Percentiles rank a stretch among this genome's conserved stretches.
These are phyloP conservation scores for Setaria italica DNA, from an alignment of 202 grass and related monocot genomes.

Conservation along the genomic window DNA sequence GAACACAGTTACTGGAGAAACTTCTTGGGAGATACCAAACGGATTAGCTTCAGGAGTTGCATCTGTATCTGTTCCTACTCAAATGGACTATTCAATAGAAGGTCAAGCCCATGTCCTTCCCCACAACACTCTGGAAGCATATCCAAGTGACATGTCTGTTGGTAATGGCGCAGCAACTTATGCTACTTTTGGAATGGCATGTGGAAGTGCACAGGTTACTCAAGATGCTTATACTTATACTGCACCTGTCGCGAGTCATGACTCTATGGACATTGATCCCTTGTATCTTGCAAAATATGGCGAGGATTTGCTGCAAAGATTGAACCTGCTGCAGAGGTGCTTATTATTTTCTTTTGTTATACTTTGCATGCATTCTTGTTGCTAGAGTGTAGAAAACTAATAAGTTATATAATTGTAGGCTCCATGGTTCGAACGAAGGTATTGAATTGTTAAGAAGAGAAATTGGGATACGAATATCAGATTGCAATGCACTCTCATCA, in stretches of 20 bases:
- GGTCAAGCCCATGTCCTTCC: slow-evolving; percentile 50
- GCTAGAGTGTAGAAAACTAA: slow-evolving; percentile 26
- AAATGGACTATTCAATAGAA: slow-evolving; percentile 56
- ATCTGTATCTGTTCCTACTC: slow-evolving; percentile 44
- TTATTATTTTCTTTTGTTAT: slow-evolving; percentile 27
- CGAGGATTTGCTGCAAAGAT: slow-evolving; percentile 76
- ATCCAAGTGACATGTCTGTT: slow-evolving; percentile 49
- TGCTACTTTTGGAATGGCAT: slow-evolving; percentile 55
- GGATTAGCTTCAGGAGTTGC: slow-evolving; percentile 45
- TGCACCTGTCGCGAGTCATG: slow-evolving; percentile 39
- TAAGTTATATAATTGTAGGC: slow-evolving; percentile 40
- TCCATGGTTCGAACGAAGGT: slow-evolving; percentile 46
- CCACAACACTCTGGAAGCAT: slow-evolving; percentile 47
- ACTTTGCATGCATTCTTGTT: slow-evolving; percentile 35
- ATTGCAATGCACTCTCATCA: slow-evolving; percentile 76
- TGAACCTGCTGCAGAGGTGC: slow-evolving; percentile 72
- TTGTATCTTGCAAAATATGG: slow-evolving; percentile 85
- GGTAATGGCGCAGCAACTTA: slow-evolving; percentile 49
- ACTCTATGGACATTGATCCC: slow-evolving; percentile 71
- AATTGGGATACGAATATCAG: slow-evolving; percentile 78
- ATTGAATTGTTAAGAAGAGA: slow-evolving; percentile 73
- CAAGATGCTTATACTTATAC: slow-evolving; percentile 57
- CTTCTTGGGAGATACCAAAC: slow-evolving; percentile 89
- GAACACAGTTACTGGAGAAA: slow-evolving; percentile 97
- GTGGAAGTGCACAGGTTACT: slow-evolving; percentile 51